Base-by-base conservation (phyloP, 2,329 filamentous ascomycete species). In the Neofusicoccum ribis region DNA sequence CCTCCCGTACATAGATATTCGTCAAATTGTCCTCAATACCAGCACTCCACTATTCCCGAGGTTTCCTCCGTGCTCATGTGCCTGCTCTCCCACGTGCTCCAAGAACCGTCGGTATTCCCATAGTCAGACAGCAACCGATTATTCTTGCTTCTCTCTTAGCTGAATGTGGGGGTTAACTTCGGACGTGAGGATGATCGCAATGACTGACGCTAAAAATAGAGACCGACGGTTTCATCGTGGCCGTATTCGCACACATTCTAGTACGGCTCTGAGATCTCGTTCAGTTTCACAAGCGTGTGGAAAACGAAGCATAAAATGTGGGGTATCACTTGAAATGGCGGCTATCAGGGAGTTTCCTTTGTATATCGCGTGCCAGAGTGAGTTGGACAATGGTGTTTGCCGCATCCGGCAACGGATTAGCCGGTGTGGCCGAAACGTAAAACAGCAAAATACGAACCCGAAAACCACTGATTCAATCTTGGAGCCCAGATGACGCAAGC, bases 351-450 rank as follows among this genome's bases (percentile, higher is more conserved):
- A 36, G 23, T 36, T 34, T 36, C 23, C 23, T 51, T 15, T 5
- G 23, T 15, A 34, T 23, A 36, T 51, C 15, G 15, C 27, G 27
- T 31, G 27, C 27, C 27, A 31, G 27, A 31, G 27, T 31, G 27
- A 31, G 5, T 7, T 31, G 27, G 27, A 31, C 27, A 31, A 31
- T 31, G 27, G 17, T 34, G 11, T 51, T 51, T 31, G 47, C 47
- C 47, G 27, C 5, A n/a, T 51, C 15, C 15, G 27, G 47, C 27
- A 51, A n/a, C 9, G 12, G 27, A 51, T 34, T 51, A 51, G 47
- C 47, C 47, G 27, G 47, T 51, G 47, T 51, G 47, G 47, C 47
- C 36, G 47, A 51, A 51, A 51, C 47, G 47, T 51, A 34, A 51
- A 51, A 31, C 47, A 51, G 5, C 27, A 14, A 27, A 34, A 51